phyloP scores from a whole-genome alignment of 2,329 filamentous ascomycete species.

The Diplodia sapinea region DNA sequence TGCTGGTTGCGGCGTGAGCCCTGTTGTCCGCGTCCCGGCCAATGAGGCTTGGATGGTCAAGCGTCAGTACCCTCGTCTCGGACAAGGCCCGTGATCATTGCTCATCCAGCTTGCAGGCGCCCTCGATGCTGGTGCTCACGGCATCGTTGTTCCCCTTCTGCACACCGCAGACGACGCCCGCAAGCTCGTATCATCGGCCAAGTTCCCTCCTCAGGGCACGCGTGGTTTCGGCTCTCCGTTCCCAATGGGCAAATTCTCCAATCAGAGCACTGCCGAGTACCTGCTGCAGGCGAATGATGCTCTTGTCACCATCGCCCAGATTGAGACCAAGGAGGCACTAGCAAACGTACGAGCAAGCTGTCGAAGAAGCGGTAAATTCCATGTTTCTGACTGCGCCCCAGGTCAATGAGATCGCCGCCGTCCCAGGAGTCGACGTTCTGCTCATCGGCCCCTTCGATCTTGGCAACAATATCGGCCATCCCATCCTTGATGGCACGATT shows the following conservation, averaged over 20 bases:
- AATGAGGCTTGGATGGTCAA: conserved; percentile 69
- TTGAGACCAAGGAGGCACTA: conserved; percentile 53
- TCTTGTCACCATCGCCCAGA: conserved; percentile 58
- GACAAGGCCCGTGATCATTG: not conserved
- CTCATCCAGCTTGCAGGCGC: conserved; percentile 48
- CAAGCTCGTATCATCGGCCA: conserved; percentile 58
- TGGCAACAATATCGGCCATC: conserved; percentile 63
- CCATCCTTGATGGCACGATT: conserved; percentile 55
- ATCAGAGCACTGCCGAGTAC: conserved; percentile 54
- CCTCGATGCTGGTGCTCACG: conserved; percentile 65
- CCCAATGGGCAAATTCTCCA: conserved; percentile 54
- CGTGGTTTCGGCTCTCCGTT: conserved; percentile 64
- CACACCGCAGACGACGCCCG: conserved; percentile 60
- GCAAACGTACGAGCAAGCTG: conserved; percentile 35
- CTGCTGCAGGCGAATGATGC: conserved; percentile 61
- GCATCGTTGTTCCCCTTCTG: conserved; percentile 61
- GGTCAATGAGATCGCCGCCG: conserved; percentile 56
- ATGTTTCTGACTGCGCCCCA: conserved; percentile 39
- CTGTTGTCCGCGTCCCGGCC: conserved; percentile 57
- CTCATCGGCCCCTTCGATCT: conserved; percentile 63
- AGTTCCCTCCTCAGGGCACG: conserved; percentile 62
- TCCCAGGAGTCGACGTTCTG: conserved; percentile 60
- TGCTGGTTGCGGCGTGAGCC: conserved; percentile 51
- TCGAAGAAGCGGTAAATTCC: too few species aligned
- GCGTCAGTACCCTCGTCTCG: conserved; percentile 44